phyloP scores from a whole-genome alignment of 179 eudicot species.

The Vitellaria paradoxa region DNA sequence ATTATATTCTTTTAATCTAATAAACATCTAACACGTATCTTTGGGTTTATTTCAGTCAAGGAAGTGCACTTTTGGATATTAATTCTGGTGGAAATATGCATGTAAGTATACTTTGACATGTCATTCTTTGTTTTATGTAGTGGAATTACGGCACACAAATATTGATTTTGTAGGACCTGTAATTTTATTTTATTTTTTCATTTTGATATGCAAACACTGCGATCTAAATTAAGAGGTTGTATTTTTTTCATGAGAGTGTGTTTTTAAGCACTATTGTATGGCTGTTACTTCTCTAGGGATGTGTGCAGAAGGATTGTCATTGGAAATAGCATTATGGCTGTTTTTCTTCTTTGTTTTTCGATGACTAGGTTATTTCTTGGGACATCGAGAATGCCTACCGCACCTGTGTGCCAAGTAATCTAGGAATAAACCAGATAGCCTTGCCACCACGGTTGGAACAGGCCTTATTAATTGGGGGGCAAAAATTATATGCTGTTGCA shows the following conservation, averaged over 20 bases:
- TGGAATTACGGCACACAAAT: neutral
- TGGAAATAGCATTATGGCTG: neutral
- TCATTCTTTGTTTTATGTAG: neutral
- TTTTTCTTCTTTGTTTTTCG: too few species aligned
- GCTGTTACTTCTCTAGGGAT: neutral
- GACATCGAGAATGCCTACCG: too few species aligned
- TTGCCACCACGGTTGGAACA: too few species aligned
- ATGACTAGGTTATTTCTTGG: too few species aligned
- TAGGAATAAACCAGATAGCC: too few species aligned
- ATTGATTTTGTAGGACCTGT: neutral
- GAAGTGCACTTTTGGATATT: slow-evolving; percentile 90
- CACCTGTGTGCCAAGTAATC: too few species aligned
- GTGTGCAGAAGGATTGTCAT: neutral
- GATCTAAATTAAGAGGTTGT: neutral
- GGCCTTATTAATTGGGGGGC: too few species aligned
- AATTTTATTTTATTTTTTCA: neutral
- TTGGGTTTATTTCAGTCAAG: slow-evolving; percentile 60
- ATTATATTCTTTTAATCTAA: too few species aligned
- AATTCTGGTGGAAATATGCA: slow-evolving; percentile 88
- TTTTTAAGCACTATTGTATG: neutral
- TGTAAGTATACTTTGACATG: slow-evolving; percentile 41
- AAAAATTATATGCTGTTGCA: too few species aligned
- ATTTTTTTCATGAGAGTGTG: neutral
- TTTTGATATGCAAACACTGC: neutral
- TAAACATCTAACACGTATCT: neutral